A percentile compares a stretch with the other conserved stretches of the same genome.
Evolutionary conservation across 2,329 filamentous ascomycete species (phyloP).

Genomic region (Aspergillus sergii): DNA sequence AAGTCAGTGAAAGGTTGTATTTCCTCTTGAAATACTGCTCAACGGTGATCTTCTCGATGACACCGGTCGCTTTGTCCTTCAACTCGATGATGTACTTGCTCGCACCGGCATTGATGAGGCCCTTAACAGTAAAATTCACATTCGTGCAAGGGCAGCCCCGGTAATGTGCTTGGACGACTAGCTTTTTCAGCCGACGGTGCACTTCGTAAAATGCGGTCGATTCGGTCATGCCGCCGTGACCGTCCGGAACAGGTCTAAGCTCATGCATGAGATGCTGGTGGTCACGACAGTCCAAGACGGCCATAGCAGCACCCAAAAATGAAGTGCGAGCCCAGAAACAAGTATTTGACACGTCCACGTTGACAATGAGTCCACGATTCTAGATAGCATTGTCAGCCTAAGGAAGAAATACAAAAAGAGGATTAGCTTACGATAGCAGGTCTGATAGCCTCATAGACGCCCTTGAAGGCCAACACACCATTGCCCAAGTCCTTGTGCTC

Average conservation of each 20-base stretch:
- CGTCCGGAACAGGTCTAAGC: constrained; percentile 26
- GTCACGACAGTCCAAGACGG: constrained; percentile 35
- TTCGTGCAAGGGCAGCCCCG: constrained; percentile 34
- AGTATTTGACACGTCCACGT: constrained; percentile 88
- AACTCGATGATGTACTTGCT: constrained; percentile 47
- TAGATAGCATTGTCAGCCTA: constrained; percentile 36
- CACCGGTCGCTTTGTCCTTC: constrained; percentile 42
- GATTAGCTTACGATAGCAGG: constrained; percentile 61
- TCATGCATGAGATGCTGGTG: constrained; percentile 32
- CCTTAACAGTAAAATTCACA: constrained; percentile 55
- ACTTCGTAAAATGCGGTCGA: constrained; percentile 29
- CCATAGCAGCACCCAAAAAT: constrained; percentile 39
- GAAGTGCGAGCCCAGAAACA: constrained; percentile 73
- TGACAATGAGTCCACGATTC: constrained; percentile 71
- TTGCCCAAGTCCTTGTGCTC: constrained; percentile 59
- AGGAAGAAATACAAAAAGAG: constrained; percentile 6
- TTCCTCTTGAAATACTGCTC: constrained; percentile 57
- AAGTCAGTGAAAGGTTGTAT: constrained; percentile 53
- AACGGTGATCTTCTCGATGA: constrained; percentile 58
- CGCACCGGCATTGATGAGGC: constrained; percentile 48
- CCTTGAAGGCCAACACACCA: constrained; percentile 78
- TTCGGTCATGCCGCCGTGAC: constrained; percentile 27
- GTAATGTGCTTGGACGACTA: constrained; percentile 43
- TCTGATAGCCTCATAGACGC: constrained; percentile 83
- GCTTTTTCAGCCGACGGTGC: constrained; percentile 35